Evolutionary conservation across 176 grass and related monocot species (phyloP), one percentile per base, ranked within the genome.

Genomic region (Juncus inflexus): DNA sequence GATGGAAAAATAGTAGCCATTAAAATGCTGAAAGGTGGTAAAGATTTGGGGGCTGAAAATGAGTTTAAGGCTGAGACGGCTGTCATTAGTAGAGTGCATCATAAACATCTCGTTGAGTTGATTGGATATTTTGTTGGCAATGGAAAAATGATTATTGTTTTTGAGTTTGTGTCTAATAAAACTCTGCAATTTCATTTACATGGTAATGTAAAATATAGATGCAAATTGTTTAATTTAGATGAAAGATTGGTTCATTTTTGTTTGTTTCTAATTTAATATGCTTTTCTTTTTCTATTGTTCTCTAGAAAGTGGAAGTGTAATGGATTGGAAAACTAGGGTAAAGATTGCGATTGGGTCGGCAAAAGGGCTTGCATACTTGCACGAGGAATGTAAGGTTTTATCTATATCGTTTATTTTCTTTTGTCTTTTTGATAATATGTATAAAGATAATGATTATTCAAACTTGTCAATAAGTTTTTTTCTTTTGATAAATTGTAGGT

Each of bases 51-150:
- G 4, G 43, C 43, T 9, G 77, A 80, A 16, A 55, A 15, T 4
- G 77, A 80, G 59, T 70, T 80, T 38, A 61, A 73, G 58, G 69
- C 77, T 0, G 77, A 80, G 57, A 68, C 64, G n/a, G 77, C 61
- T 62, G 57, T 80, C 50, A 80, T 80, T 58, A 74, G 77, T 39
- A 67, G 77, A 41, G 61, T 80, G 9, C 77, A 80, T 64, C 77
- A 80, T 66, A 70, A 61, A 35, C 77, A 80, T 66, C 63, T 80
- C 8, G 77, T 80, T 12, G 63, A 59, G 2, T 58, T 80, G 3
- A 67, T 80, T 6, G 77, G 77, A 7, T 80, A 64, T 42, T 80
- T 54, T 37, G 37, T 73, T 36, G 69, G 61, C 9, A 42, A 74
- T 3, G 64, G 41, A n/a, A 70, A 80, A 16, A 70, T 70, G 50